Base-by-base conservation (phyloP, 2,329 filamentous ascomycete genomes). In the Aspergillus flavus region DNA sequence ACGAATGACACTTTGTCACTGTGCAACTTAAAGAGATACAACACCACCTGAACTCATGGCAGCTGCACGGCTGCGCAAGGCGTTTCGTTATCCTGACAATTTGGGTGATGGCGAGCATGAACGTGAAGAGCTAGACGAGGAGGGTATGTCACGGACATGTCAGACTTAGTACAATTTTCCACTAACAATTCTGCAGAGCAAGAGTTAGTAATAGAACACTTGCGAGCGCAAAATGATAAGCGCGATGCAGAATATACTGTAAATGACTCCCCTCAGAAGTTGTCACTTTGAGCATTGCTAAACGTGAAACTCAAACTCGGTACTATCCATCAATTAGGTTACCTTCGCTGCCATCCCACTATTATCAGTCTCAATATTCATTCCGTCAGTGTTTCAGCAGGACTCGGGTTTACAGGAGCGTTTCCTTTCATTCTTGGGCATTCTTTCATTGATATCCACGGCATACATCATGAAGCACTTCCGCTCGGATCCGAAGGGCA, bases 61-160 rank as follows among this genome's bases (percentile, higher is more conserved):
- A 61, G 78, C 85, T 46, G 81, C 91, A 58, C 88, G 91, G 66
- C 81, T 95, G 52, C 89, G 93, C 72, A 90, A 86, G 71, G 90
- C 91, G 10, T 95, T 96, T 79, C 86, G 85, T 64, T 95, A 94
- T 79, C 90, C 90, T 5, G 78, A 81, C 61, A 87, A 90, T 71
- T 83, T 84, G 55, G 81, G 84, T 65, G 80, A 81, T 52, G 80
- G 81, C 46, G 82, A 85, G 41, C 82, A 85, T 74, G 77, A 83
- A 34, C 84, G 86, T 14, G 85, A 88, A 68, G 86, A 88, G 61
- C 82, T 95, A 64, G 92, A 95, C 75, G 91, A 94, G 78, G 85
- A 94, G 84, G 90, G 90, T 89, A 75, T 58, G 34, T 36, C 6
- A 62, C 56, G 36, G 21, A 23, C n/a, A 11, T 23, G n/a, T 21